Conservation (phyloP, 257 asterid species). For the Nicotiana knightiana region DNA sequence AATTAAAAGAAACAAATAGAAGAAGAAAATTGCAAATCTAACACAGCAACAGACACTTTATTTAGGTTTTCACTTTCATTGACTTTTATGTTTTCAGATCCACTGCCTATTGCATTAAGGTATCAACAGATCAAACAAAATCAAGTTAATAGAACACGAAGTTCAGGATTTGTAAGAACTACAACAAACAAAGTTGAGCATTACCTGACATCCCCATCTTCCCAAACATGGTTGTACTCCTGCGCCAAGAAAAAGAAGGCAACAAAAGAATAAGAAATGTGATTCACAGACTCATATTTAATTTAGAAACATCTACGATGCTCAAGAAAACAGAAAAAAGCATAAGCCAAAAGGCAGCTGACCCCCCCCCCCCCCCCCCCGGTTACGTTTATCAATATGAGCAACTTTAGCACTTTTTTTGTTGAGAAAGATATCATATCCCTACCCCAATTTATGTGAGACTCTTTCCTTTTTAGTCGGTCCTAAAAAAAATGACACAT, state of each 20-base stretch:
- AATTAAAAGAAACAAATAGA: not conserved
- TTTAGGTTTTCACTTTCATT: not conserved
- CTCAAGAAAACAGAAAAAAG: conserved; percentile 7
- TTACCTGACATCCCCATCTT: conserved; percentile 87
- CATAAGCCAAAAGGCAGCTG: not conserved
- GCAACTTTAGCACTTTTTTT: not conserved
- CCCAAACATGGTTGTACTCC: conserved; percentile 88
- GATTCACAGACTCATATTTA: not conserved
- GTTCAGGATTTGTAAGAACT: not conserved
- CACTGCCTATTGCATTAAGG: not conserved
- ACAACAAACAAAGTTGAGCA: conserved; percentile 10
- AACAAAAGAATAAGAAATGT: conserved; percentile 4
- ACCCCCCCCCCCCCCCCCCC: not conserved
- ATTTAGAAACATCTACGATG: not conserved
- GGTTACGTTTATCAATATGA: not conserved
- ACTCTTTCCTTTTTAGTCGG: too few relatives aligned
- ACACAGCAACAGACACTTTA: not conserved
- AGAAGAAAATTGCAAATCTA: not conserved
- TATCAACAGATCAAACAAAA: not conserved
- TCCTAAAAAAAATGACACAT: too few relatives aligned
- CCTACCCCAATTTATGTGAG: too few relatives aligned
- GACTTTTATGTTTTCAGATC: not conserved
- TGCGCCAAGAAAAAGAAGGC: conserved; percentile 23
- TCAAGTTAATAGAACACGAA: not conserved
- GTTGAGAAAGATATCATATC: too few relatives aligned